Evolutionary conservation across 345 rosid genomes (phyloP).

Genomic region (thale cress (Arabidopsis thaliana)): TAIR10.1 NC_003070.9:26477501-26478000

Average conservation of each 20-base stretch:
- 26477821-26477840: conserved; percentile 4
- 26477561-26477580: conserved; percentile 41
- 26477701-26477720: neutral
- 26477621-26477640: conserved; percentile 34
- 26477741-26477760: neutral
- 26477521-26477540: conserved; percentile 27
- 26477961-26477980: conserved; percentile 42
- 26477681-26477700: neutral
- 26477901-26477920: conserved; percentile 39
- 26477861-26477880: conserved; percentile 3
- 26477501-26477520: conserved; percentile 26
- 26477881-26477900: conserved; percentile 28
- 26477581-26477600: conserved; percentile 25
- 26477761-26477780: conserved; percentile 15
- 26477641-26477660: neutral
- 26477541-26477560: conserved; percentile 19
- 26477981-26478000: conserved; percentile 53
- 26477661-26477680: neutral
- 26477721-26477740: neutral
- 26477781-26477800: conserved; percentile 11
- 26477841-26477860: neutral
- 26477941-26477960: conserved; percentile 24
- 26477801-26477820: conserved; percentile 34
- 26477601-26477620: conserved; percentile 24
- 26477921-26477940: conserved; percentile 14